Conservation (phyloP, 202 grass and related monocot species). For the Bolboschoenoplectus hybrid region DNA sequence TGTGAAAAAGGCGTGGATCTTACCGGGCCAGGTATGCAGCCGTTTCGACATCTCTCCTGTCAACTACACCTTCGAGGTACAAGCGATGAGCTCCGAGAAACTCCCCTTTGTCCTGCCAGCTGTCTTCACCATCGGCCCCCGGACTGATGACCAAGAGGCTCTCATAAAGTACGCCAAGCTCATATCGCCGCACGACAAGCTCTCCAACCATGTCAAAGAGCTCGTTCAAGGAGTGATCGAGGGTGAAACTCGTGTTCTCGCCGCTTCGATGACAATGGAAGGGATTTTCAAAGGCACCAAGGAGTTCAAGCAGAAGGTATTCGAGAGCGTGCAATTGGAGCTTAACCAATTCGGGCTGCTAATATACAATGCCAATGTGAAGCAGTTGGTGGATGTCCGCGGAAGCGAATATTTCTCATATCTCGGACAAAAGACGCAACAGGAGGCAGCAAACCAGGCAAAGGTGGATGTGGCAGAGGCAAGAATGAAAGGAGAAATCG, state of each 20-base stretch:
- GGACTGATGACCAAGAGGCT: constrained; percentile 6
- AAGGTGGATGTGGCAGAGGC: constrained; percentile 54
- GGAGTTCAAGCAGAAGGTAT: constrained; percentile 55
- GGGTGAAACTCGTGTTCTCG: constrained; percentile 73
- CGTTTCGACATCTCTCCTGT: constrained; percentile 51
- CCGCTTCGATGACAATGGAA: constrained; percentile 79
- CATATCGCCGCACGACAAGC: constrained; percentile 60
- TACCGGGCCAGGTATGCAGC: constrained; percentile 38
- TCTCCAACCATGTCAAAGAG: constrained; percentile 57
- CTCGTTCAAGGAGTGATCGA: constrained; percentile 68
- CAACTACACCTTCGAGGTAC: constrained; percentile 54
- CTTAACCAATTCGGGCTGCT: constrained; percentile 73
- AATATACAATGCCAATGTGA: constrained; percentile 76
- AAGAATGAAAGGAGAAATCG: constrained; percentile 47
- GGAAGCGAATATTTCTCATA: constrained; percentile 61
- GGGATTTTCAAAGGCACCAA: constrained; percentile 70
- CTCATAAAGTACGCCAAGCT: constrained; percentile 65
- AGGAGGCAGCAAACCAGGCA: constrained; percentile 48
- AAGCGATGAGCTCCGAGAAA: constrained; percentile 69
- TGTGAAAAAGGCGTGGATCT: constrained; percentile 47
- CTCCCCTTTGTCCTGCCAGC: constrained; percentile 65
- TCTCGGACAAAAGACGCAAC: constrained; percentile 63
- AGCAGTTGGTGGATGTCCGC: constrained; percentile 51
- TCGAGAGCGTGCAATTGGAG: constrained; percentile 71
- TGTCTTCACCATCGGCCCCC: constrained; percentile 79